These are phyloP conservation scores for Buxus sempervirens DNA, from an alignment of 164 flowering plant species.

Conservation along the genomic window DNA sequence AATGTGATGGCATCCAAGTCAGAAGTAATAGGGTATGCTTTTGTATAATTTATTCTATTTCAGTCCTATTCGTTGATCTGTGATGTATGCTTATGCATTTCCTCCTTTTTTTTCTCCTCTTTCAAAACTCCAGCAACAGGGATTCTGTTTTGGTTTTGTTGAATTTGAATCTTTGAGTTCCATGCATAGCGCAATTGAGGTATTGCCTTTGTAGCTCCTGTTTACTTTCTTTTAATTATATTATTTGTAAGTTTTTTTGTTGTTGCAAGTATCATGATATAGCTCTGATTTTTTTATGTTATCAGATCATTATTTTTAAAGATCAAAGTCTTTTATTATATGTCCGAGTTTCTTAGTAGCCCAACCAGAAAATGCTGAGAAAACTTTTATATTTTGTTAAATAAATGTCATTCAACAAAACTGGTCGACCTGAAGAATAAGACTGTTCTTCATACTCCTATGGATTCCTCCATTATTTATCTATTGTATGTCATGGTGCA, in stretches of 20 bases:
- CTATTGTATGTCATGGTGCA: neutral
- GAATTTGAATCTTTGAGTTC: slow-evolving; percentile 67
- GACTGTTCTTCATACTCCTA: neutral
- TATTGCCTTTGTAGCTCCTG: slow-evolving; percentile 19
- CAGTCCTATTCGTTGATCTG: neutral
- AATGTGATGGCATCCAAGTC: slow-evolving; percentile 84
- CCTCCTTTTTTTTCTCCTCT: slow-evolving; percentile 10
- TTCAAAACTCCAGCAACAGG: slow-evolving; percentile 70
- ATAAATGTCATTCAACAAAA: neutral
- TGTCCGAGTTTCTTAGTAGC: neutral
- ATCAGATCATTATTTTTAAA: neutral
- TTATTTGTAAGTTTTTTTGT: neutral
- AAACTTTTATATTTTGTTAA: neutral
- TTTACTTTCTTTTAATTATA: neutral
- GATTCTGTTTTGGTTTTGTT: slow-evolving; percentile 92
- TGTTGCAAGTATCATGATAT: neutral
- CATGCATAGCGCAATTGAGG: slow-evolving; percentile 77
- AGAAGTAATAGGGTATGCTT: slow-evolving; percentile 74
- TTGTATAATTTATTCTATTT: neutral
- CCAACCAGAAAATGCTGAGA: neutral
- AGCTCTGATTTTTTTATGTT: neutral
- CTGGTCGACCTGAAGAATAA: neutral
- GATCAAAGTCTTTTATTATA: neutral
- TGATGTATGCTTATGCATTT: neutral
- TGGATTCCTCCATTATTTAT: neutral